These are phyloP conservation scores for Trichoderma erinaceum DNA, from an alignment of 495 filamentous ascomycete genomes.

Conservation along the genomic window DNA sequence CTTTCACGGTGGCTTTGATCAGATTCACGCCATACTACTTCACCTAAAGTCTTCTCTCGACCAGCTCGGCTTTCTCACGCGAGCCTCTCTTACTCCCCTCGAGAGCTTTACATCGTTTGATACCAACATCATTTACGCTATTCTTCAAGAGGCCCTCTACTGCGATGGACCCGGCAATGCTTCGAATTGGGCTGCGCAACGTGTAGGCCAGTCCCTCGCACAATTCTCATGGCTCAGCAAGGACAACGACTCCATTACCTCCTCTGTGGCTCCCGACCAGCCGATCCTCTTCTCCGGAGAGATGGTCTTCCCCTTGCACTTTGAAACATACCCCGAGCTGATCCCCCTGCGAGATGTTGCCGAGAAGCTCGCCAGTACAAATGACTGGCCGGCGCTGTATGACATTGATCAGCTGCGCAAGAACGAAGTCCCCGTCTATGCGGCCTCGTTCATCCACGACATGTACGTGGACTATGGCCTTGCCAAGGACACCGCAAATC, in stretches of 20 bases:
- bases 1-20: slow-evolving; percentile 64
- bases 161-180: slow-evolving; percentile 47
- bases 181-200: slow-evolving; percentile 45
- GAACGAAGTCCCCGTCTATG: slow-evolving; percentile 85
- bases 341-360: slow-evolving; percentile 56
- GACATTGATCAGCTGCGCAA: slow-evolving; percentile 61
- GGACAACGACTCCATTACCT: background rate
- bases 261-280: slow-evolving; percentile 29
- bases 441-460: slow-evolving; percentile 79
- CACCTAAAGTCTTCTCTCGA: slow-evolving; percentile 63
- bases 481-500: slow-evolving; percentile 62
- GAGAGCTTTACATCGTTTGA: slow-evolving; percentile 65
- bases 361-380: slow-evolving; percentile 57
- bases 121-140: slow-evolving; percentile 69
- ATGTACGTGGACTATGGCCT: slow-evolving; percentile 88
- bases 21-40: slow-evolving; percentile 63
- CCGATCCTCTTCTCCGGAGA: slow-evolving; percentile 83
- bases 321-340: slow-evolving; percentile 70
- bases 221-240: slow-evolving; percentile 39
- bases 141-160: slow-evolving; percentile 83
- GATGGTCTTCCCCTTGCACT: slow-evolving; percentile 82
- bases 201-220: slow-evolving; percentile 31
- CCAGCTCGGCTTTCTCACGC: slow-evolving; percentile 63
- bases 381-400: slow-evolving; percentile 72
- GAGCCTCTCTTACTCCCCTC: slow-evolving; percentile 59